phyloP scores from a whole-genome alignment of 345 rosid species.

The Murraya paniculata region DNA sequence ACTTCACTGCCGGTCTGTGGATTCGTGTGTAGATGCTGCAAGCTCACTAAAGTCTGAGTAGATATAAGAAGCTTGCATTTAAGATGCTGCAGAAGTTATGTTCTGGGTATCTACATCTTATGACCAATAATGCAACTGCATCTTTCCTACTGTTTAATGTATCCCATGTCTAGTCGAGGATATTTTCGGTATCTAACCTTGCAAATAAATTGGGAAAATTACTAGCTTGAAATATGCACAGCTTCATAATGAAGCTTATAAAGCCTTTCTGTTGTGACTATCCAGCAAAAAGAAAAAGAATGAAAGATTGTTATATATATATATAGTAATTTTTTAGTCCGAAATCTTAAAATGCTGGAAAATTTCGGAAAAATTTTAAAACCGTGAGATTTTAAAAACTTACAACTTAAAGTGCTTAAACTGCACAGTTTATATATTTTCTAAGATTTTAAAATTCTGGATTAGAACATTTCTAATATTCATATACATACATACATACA shows the following conservation, averaged over 20 bases:
- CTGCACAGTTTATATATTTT: no score
- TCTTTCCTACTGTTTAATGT: neutral
- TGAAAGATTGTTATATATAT: no score
- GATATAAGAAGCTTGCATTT: neutral
- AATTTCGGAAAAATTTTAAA: no score
- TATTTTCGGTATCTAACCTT: neutral
- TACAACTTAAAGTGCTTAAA: no score
- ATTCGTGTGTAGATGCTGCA: neutral
- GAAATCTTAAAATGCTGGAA: no score
- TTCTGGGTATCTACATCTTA: neutral
- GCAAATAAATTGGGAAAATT: neutral
- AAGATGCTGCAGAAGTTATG: neutral
- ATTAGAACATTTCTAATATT: no score
- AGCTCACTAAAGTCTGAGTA: neutral
- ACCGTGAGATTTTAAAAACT: no score
- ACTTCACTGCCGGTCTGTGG: neutral
- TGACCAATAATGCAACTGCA: constrained; percentile 6
- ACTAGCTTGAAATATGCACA: neutral
- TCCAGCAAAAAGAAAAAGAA: neutral
- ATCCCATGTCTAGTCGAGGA: neutral
- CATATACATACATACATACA: no score
- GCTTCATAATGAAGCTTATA: neutral
- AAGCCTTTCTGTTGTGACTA: no score
- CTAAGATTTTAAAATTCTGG: no score
- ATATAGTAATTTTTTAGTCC: no score